Evolutionary conservation across 2,329 filamentous ascomycete species (phyloP).

Genomic region (Zymoseptoria ardabiliae): DNA sequence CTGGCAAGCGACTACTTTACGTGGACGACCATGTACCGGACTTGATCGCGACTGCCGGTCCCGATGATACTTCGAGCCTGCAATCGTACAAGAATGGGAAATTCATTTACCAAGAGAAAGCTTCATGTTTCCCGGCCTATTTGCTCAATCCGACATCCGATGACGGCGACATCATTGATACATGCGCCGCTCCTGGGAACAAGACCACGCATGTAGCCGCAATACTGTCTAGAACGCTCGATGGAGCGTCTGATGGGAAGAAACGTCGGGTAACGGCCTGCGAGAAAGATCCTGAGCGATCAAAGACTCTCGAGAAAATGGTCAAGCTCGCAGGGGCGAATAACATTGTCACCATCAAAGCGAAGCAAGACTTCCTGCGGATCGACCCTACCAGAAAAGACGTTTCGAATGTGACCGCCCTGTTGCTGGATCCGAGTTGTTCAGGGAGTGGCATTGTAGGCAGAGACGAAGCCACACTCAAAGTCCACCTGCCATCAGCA

Average conservation of each 20-base stretch:
- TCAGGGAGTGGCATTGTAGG: slow-evolving; percentile 93
- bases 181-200: slow-evolving; percentile 90
- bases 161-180: slow-evolving; percentile 78
- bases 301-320: slow-evolving; percentile 77
- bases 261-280: slow-evolving; percentile 59
- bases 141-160: slow-evolving; percentile 62
- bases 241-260: background rate
- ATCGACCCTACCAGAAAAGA: slow-evolving; percentile 57
- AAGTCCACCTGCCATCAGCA: slow-evolving; percentile 53
- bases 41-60: slow-evolving; percentile 65
- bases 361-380: slow-evolving; percentile 73
- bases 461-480: slow-evolving; percentile 64
- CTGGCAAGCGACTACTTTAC: slow-evolving; percentile 48
- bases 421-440: slow-evolving; percentile 89
- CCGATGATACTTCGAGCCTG: slow-evolving; percentile 65
- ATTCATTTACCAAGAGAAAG: slow-evolving; percentile 91
- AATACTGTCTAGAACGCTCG: slow-evolving; percentile 43
- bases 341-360: slow-evolving; percentile 57
- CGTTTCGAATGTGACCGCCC: slow-evolving; percentile 64
- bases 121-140: slow-evolving; percentile 92
- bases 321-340: slow-evolving; percentile 67
- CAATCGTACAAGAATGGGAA: slow-evolving; percentile 66
- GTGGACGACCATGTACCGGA: slow-evolving; percentile 79
- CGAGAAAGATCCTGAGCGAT: slow-evolving; percentile 65
- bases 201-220: slow-evolving; percentile 93